Evolutionary conservation across 164 flowering plant genomes (phyloP), one percentile per base, ranked within the genome.

Genomic region (Vitis riparia): DNA sequence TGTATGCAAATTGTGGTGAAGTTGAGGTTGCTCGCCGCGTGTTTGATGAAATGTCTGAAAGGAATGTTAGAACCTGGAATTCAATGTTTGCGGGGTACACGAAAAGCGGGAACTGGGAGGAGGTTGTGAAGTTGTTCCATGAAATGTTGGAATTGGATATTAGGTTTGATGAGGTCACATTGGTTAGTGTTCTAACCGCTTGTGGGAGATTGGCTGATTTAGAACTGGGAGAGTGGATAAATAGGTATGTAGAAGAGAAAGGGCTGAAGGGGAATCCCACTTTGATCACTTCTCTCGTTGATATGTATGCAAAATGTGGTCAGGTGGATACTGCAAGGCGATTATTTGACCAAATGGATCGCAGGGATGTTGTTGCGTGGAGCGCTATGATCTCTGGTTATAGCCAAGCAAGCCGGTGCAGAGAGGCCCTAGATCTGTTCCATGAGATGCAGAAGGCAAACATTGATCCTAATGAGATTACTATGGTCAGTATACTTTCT

Each of bases 271-370:
- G 60, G 10, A 80, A 77, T 62, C 19, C 19, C 9, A 68, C 67
- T 65, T 73, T 84, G 76, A 58, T 79, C 9, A 86, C 92, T 59
- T 69, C 87, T 32, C 76, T 84, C 15, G 62, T 88, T 12, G 86
- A 86, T 68, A 83, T 85, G 88, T 85, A 83, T 59, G 84, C 83
- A 12, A 86, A 86, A 69, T 88, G 87, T 56, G 87, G 86, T 53
- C 55, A 32, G 49, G 60, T 81, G 19, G 85, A 81, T 14, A 70
- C 62, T 11, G 88, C 89, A 0, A 63, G 79, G 63, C 62, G 59
- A 15, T 68, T 83, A 71, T 88, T 86, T 57, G 77, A 88, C 60
- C 73, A 74, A 11, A 78, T 87, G 83, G 32, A 65, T 44, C 44
- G 11, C 44, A 69, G 76, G 63, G 84, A 83, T 80, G 84, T 85